A percentile compares a stretch with the other conserved stretches of the same genome.
phyloP scores from a whole-genome alignment of 2,329 filamentous ascomycete genomes.

The Emydomyces testavorans region DNA sequence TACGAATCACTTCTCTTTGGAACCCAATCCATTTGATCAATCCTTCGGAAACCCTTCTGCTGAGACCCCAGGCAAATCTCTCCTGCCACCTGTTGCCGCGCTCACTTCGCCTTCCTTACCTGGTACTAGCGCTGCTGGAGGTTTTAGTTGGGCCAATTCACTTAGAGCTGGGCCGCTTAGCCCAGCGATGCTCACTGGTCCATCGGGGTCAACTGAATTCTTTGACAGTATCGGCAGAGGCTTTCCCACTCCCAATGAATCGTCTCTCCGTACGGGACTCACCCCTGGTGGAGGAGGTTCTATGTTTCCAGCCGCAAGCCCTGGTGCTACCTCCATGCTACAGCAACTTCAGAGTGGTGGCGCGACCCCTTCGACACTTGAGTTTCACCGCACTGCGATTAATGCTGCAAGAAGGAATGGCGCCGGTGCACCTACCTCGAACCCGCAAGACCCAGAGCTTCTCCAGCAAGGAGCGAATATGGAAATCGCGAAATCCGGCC shows the following conservation, averaged over 20 bases:
- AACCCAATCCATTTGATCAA: slow-evolving; percentile 95
- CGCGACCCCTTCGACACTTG: slow-evolving; percentile 78
- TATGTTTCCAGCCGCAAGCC: slow-evolving; percentile 90
- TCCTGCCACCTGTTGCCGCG: slow-evolving; percentile 79
- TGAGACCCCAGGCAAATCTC: slow-evolving; percentile 70
- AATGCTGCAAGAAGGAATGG: slow-evolving; percentile 56
- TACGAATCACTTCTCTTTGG: slow-evolving; percentile 44
- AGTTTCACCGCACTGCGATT: slow-evolving; percentile 89
- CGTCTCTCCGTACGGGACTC: slow-evolving; percentile 76
- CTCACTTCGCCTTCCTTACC: slow-evolving; percentile 83
- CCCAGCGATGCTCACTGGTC: slow-evolving; percentile 92
- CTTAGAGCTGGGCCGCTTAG: slow-evolving; percentile 85
- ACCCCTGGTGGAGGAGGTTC: slow-evolving; percentile 91
- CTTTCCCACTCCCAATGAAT: slow-evolving; percentile 94
- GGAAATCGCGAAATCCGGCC: slow-evolving; percentile 39
- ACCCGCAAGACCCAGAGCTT: slow-evolving; percentile 30
- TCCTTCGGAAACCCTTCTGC: slow-evolving; percentile 62
- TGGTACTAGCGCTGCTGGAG: slow-evolving; percentile 57
- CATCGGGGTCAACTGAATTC: slow-evolving; percentile 62
- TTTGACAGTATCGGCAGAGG: slow-evolving; percentile 76
- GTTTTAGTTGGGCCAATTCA: slow-evolving; percentile 72
- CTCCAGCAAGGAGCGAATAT: slow-evolving; percentile 30
- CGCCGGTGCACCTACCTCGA: slow-evolving; percentile 33
- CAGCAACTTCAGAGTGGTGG: slow-evolving; percentile 67
- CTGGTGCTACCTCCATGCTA: slow-evolving; percentile 64